A percentile compares a stretch with the other conserved stretches of the same genome.
These are phyloP conservation scores for Epicoccum sorghinum DNA, from an alignment of 2,329 filamentous ascomycete species.

Conservation along the genomic window DNA sequence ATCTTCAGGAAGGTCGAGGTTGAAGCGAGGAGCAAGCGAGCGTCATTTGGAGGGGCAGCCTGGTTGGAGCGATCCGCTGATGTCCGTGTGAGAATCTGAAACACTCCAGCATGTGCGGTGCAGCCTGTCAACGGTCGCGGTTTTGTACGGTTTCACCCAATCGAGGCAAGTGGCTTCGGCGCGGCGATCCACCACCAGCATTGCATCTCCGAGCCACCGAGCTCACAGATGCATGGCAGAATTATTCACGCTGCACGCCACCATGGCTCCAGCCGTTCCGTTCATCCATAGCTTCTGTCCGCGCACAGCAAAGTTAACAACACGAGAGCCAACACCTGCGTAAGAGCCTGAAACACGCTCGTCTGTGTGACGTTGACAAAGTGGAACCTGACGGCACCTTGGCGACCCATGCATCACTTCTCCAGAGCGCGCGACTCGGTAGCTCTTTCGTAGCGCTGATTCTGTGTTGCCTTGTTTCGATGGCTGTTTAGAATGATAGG, in stretches of 20 bases:
- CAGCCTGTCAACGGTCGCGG: constrained; percentile 3
- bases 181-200: constrained; percentile 3
- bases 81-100: constrained; percentile 17
- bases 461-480: constrained; percentile 1
- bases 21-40: constrained; percentile 18
- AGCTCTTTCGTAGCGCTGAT: constrained; percentile 6
- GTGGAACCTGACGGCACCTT: constrained; percentile 5
- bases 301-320: no score
- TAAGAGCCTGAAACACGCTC: constrained; percentile 16
- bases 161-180: constrained; percentile 1
- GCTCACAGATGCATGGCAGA: not conserved
- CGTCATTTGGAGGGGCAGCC: constrained; percentile 13
- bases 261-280: not conserved
- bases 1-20: constrained; percentile 14
- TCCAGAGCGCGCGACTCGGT: not conserved
- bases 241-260: not conserved
- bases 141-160: constrained; percentile 3
- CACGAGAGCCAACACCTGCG: not conserved
- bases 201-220: constrained; percentile 7
- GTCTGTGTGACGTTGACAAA: constrained; percentile 10
- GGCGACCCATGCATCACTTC: constrained; percentile 4
- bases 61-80: constrained; percentile 5
- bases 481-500: constrained; percentile 2
- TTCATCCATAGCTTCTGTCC: no score
- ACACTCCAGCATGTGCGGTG: constrained; percentile 14